Base-by-base conservation (phyloP, 1,139 yeast genomes). In the Candida sp. region DNA sequence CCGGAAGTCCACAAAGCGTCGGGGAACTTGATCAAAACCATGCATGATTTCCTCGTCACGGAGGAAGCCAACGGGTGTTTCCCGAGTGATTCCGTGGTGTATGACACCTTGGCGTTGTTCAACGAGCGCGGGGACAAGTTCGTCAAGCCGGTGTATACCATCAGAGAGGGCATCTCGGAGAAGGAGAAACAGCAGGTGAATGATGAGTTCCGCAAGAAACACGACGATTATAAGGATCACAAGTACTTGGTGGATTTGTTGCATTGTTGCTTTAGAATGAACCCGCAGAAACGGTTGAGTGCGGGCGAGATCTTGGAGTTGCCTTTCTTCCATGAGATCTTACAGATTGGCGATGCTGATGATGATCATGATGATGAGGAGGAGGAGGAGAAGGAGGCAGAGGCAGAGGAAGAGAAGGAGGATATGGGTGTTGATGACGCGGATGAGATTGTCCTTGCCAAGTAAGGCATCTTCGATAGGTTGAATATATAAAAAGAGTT, bases 301-400 rank as follows among this genome's bases (percentile, higher is more conserved):
- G 92, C 94, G 1, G 72, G 70, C 43, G 81, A 83, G 44, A 81
- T 87, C 3, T 68, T 88, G 51, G 65, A 73, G 47, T 73, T 83
- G 62, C 81, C 82, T 12, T 87, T 85, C 59, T 84, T 87, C 62
- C 63, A 65, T 27, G 83, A 78, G 50, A 65, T 77, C 53, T 30
- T 63, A 55, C 43, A 62, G 31, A 30, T 42, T 7, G 49, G 46
- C 38, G 50, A 75, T 53, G 43, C 63, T 60, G 26, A 42, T 25
- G 9, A 25, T 33, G 45, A 33, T 1, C 7, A 23, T 23, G 38
- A 25, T 7, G 40, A 31, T 7, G 37, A 46, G 40, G 17, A 17
- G 17, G 17, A 17, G 17, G 17, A 17, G n/a, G n/a, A n/a, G n/a
- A n/a, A n/a, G n/a, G 25, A 42, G 26, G n/a, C n/a, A n/a, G 9